phyloP scores from a whole-genome alignment of 345 rosid genomes.

The Kandelia obovata region DNA sequence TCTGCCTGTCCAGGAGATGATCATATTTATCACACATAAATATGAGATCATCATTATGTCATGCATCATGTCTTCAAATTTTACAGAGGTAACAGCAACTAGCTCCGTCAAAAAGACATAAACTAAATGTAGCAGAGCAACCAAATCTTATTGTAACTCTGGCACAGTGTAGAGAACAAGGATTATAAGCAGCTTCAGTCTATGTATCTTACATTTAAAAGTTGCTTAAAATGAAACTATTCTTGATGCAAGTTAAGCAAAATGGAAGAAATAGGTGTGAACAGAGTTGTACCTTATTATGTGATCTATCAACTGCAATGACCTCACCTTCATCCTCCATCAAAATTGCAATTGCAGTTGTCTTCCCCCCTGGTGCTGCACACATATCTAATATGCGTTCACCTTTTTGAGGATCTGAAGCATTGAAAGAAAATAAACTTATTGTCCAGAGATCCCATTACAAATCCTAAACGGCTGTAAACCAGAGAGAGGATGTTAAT shows the following conservation, averaged over 20 bases:
- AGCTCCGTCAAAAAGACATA: neutral
- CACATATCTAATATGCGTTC: conserved; percentile 96
- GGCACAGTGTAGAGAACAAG: neutral
- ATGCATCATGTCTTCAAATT: neutral
- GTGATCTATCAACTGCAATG: conserved; percentile 90
- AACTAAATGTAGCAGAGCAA: neutral
- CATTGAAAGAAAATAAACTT: conserved; percentile 6
- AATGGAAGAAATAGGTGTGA: neutral
- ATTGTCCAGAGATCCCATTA: neutral
- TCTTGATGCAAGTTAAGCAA: neutral
- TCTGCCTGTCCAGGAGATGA: too few species aligned
- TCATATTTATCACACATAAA: too few species aligned
- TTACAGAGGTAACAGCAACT: neutral
- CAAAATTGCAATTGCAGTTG: conserved; percentile 85
- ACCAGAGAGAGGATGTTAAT: neutral
- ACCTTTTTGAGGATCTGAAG: conserved; percentile 86
- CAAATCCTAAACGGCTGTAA: neutral
- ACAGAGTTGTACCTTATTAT: conserved; percentile 65
- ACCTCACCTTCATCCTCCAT: conserved; percentile 94
- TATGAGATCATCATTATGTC: too few species aligned
- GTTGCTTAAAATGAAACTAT: too few species aligned
- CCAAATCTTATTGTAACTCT: neutral
- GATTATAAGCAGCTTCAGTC: neutral
- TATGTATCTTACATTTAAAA: neutral
- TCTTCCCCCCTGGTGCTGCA: conserved; percentile 99